Conservation (phyloP, 1,284 basidiomycete genomes). For the Cryptococcus wingfieldii region DNA sequence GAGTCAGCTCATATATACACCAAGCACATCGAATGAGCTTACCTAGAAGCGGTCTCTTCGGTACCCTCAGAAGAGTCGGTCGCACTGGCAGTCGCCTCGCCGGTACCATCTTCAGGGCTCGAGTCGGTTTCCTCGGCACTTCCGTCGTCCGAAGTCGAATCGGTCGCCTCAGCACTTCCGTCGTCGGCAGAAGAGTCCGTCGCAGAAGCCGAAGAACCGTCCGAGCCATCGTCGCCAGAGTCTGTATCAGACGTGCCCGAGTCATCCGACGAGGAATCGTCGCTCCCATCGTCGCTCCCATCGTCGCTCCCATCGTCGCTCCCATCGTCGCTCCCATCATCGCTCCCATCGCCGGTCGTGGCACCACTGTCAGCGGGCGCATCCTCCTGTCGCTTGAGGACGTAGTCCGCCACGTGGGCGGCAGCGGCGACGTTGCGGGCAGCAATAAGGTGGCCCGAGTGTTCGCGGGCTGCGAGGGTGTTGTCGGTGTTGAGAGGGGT, state of each 20-base stretch:
- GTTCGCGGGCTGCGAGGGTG: not conserved
- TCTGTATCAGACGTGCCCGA: not conserved
- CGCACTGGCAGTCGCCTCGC: slow-evolving; percentile 1
- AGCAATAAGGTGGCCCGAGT: not conserved
- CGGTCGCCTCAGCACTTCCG: not conserved
- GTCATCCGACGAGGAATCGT: too few species aligned
- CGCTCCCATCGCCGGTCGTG: not conserved
- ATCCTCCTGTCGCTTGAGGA: not conserved
- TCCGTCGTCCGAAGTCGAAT: slow-evolving; percentile 4
- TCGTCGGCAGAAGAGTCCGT: not conserved
- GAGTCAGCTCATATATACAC: not conserved
- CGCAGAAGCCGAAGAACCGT: not conserved
- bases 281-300: not conserved
- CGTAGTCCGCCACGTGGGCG: not conserved
- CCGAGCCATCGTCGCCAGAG: not conserved
- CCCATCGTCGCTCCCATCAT: not conserved
- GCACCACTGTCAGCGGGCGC: not conserved
- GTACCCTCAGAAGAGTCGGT: slow-evolving; percentile 2
- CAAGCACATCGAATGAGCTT: not conserved
- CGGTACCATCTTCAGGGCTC: slow-evolving; percentile 2
- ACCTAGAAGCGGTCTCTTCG: not conserved
- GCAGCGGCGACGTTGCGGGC: not conserved
- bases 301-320: not conserved
- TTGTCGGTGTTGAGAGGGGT: not conserved
- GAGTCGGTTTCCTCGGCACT: slow-evolving; percentile 1